Evolutionary conservation across 73 alveolate genomes (phyloP).

Genomic region (Breviolum minutum): DNA sequence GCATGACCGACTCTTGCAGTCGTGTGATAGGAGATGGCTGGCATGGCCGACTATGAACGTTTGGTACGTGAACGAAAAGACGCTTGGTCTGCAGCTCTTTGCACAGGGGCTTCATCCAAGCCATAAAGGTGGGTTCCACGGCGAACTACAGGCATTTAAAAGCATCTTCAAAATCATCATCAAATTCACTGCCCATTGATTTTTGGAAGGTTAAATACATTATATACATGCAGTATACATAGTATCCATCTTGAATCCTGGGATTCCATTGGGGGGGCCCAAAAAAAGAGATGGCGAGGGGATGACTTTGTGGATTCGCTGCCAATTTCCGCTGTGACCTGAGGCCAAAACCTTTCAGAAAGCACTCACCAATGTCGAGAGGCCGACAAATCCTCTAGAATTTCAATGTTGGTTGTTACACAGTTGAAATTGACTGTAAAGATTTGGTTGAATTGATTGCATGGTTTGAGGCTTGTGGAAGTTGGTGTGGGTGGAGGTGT

Average conservation of each 20-base stretch:
- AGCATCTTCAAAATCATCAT: too few relatives aligned
- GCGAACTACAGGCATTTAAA: too few relatives aligned
- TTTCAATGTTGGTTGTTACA: too few relatives aligned
- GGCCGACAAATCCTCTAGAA: not conserved
- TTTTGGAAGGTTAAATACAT: too few relatives aligned
- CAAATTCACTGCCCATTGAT: too few relatives aligned
- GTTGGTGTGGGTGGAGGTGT: slow-evolving; percentile 65
- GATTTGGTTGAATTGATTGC: not conserved
- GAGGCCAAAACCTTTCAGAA: slow-evolving; percentile 12
- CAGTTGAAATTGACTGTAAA: too few relatives aligned
- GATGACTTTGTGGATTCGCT: too few relatives aligned
- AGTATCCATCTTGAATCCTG: too few relatives aligned
- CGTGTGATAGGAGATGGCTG: slow-evolving; percentile 33
- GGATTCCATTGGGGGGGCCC: too few relatives aligned
- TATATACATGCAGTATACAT: too few relatives aligned
- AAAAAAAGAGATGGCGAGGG: too few relatives aligned
- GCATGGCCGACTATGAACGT: slow-evolving; percentile 59
- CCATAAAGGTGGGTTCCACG: too few relatives aligned
- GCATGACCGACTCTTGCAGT: not conserved
- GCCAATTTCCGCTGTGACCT: not conserved
- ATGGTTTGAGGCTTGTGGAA: slow-evolving; percentile 30
- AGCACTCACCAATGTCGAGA: slow-evolving; percentile 11
- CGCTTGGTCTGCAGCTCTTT: not conserved
- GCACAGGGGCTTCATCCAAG: not conserved
- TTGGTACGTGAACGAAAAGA: slow-evolving; percentile 32